Evolutionary conservation across 106 monocot species (phyloP).

Genomic region (Triglochin maritima): DNA sequence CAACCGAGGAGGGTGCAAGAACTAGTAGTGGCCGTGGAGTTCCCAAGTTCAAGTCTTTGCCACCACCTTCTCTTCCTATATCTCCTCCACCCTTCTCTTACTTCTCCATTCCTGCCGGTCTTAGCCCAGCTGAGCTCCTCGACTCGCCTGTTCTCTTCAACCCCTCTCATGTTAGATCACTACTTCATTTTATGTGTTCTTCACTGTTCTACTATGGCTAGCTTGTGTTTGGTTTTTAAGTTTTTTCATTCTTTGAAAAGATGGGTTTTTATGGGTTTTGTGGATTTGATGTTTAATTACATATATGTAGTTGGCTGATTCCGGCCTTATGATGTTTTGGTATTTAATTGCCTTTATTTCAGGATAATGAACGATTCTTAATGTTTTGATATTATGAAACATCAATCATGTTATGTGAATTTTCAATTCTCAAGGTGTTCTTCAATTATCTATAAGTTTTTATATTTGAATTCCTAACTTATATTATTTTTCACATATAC

Average conservation of each 20-base stretch:
- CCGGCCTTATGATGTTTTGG: too few species aligned
- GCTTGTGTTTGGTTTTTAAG: not conserved
- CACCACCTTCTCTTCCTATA: constrained; percentile 57
- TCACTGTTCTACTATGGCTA: not conserved
- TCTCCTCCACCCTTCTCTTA: constrained; percentile 58
- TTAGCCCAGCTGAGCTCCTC: constrained; percentile 67
- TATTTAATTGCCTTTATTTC: too few species aligned
- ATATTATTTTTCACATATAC: too few species aligned
- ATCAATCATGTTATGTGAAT: too few species aligned
- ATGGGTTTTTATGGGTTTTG: not conserved
- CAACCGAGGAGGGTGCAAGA: constrained; percentile 10
- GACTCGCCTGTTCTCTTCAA: constrained; percentile 72
- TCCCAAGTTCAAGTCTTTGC: constrained; percentile 65
- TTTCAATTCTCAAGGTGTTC: too few species aligned
- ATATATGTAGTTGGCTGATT: too few species aligned
- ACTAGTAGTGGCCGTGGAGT: constrained; percentile 11
- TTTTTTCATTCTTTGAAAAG: not conserved
- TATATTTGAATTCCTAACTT: too few species aligned
- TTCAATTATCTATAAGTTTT: too few species aligned
- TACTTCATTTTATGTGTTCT: not conserved
- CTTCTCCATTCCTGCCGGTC: constrained; percentile 62
- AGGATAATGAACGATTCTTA: too few species aligned
- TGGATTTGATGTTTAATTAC: not conserved
- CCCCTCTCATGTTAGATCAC: constrained; percentile 39
- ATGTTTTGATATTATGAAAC: too few species aligned